Evolutionary conservation across 352 stramenopile genomes (phyloP), one percentile per base, ranked within the genome.

Genomic region (Peronosclerospora sorghi): DNA sequence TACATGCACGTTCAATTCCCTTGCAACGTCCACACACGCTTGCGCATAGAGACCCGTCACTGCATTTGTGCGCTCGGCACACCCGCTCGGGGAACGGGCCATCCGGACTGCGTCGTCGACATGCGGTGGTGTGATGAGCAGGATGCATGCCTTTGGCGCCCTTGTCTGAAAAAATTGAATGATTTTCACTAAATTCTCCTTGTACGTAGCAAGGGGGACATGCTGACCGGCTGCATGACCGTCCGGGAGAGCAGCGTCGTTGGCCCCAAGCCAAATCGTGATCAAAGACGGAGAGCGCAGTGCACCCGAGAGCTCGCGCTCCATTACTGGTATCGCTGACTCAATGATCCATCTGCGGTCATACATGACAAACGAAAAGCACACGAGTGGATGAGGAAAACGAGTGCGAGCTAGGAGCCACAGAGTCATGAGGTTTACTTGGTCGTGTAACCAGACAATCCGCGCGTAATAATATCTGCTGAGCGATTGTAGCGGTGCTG

Each of bases 191-290:
- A 75, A 51, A 28, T 87, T 85, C 0, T 36, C 41, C 23, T 51
- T 54, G 45, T 69, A 87, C 12, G 55, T 45, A 24, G 62, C 55
- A 14, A 83, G 38, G 3, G 73, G 58, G 4, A 88, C 68, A 34
- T 79, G 65, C 49, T 77, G 67, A 3, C 32, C 35, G 10, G 35
- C 47, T 7, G 56, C 42, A 2, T 24, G 13, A 2, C 66, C 57
- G 0, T 44, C 39, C 1, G 35, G 32, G 1, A 73, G 51, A 10
- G 71, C 65, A n/a, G 73, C 70, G 37, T 88, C 73, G 24, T 88
- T 88, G 15, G 75, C 64, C 12, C 73, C 75, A 39, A 88, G 45
- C 65, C 66, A 85, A n/a, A 88, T 34, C 23, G 62, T 79, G 29
- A 86, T 55, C 18, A 88, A 54, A 20, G 59, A 45, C 15, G 72